Base-by-base conservation (phyloP, 805 yeast genomes). In the Hanseniaspora thailandica region DNA sequence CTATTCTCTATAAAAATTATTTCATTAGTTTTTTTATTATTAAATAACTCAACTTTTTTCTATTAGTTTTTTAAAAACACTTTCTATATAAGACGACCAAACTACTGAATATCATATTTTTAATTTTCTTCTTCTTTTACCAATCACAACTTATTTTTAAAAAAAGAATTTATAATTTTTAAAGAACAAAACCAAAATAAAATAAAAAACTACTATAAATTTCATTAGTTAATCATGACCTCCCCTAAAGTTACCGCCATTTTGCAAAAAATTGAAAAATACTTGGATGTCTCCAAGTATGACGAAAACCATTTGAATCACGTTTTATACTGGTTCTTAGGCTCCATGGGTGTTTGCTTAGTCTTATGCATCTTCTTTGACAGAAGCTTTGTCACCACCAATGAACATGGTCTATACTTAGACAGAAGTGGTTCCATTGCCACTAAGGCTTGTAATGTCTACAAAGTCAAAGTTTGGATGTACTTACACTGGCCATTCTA, bases 121-220 rank as follows among this genome's bases (percentile, higher is more conserved):
- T n/a, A n/a, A n/a, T n/a, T n/a, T n/a, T n/a, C n/a, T n/a, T n/a
- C n/a, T n/a, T n/a, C n/a, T n/a, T n/a, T n/a, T n/a, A n/a, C n/a
- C n/a, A n/a, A n/a, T n/a, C n/a, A n/a, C n/a, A n/a, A n/a, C n/a
- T n/a, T n/a, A n/a, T n/a, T n/a, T n/a, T n/a, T n/a, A n/a, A n/a
- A n/a, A n/a, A n/a, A n/a, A n/a, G n/a, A n/a, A n/a, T 56, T 45
- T 54, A 55, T 22, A 35, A 50, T 28, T 39, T 49, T 36, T 26
- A 31, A n/a, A 33, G 15, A n/a, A 33, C 19, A 33, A 33, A 33
- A 33, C 5, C 5, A 8, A 1, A 33, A 35, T 35, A 5, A 3
- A 36, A 9, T 8, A 17, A 20, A 3, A 8, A 5, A 12, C 17
- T 7, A 35, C 5, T n/a, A 35, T n/a, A 35, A 13, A n/a, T 5